phyloP scores from a whole-genome alignment of 108 stramenopile species.

The Fistulifera solaris region DNA sequence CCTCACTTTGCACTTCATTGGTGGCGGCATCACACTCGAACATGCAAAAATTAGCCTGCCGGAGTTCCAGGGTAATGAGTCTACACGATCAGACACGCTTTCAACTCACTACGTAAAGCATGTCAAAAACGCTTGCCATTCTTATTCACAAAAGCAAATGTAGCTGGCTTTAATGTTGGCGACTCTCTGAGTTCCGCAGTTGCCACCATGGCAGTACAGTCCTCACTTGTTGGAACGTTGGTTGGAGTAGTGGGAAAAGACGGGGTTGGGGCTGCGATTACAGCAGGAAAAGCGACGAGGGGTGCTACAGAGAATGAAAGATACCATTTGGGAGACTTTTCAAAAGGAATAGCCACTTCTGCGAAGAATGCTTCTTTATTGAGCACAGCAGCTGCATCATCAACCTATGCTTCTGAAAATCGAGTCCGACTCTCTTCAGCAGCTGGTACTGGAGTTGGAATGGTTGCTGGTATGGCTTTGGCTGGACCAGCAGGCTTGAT shows the following conservation, averaged over 20 bases:
- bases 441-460: constrained; percentile 10
- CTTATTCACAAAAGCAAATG: constrained; percentile 2
- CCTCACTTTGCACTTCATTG: neutral
- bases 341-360: constrained; percentile 1
- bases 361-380: neutral
- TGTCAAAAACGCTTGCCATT: constrained; percentile 10
- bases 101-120: constrained; percentile 1
- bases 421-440: constrained; percentile 6
- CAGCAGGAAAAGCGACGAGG: constrained; percentile 8
- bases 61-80: neutral
- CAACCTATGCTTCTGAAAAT: constrained; percentile 6
- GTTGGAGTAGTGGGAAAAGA: constrained; percentile 9
- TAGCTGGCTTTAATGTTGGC: constrained; percentile 2
- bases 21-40: neutral
- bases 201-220: neutral
- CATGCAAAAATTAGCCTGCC: neutral
- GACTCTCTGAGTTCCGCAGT: neutral
- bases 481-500: constrained; percentile 11
- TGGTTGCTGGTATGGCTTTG: constrained; percentile 5
- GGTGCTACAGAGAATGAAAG: constrained; percentile 5
- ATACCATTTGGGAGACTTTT: constrained; percentile 13
- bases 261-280: constrained; percentile 4
- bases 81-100: neutral
- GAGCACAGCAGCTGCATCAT: neutral
- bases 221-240: constrained; percentile 7